A percentile compares a stretch with the other conserved stretches of the same genome.
Conservation (phyloP, 805 yeast genomes). For the Cyberlindnera mrakii region DNA sequence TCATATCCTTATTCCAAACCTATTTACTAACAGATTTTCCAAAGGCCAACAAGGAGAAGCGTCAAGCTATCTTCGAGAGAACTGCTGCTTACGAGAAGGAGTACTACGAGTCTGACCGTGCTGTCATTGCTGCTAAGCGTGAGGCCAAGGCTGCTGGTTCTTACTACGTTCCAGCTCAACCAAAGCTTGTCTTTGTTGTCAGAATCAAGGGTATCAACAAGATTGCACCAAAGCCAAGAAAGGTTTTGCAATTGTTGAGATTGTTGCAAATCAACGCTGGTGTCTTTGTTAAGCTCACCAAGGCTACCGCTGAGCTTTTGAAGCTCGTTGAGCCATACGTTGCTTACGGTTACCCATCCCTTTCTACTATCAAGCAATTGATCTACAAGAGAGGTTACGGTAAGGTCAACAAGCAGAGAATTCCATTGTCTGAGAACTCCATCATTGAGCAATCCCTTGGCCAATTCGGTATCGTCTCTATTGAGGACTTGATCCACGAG, state of each 20-base stretch:
- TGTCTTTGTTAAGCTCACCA: constrained; percentile 91
- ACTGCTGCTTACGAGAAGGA: constrained; percentile 95
- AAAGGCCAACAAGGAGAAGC: constrained; percentile 45
- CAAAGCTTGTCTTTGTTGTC: constrained; percentile 89
- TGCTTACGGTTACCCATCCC: constrained; percentile 96
- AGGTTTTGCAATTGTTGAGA: constrained; percentile 91
- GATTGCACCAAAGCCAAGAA: constrained; percentile 99
- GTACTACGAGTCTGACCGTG: constrained; percentile 89
- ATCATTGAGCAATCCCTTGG: constrained; percentile 85
- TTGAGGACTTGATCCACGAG: constrained; percentile 95
- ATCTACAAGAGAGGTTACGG: constrained; percentile 98
- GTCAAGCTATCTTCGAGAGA: constrained; percentile 82
- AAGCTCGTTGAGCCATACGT: constrained; percentile 94
- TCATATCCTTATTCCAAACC: background rate
- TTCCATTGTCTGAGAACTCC: constrained; percentile 80
- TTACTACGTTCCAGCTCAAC: constrained; percentile 92
- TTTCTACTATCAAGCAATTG: constrained; percentile 86
- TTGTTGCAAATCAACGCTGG: constrained; percentile 91
- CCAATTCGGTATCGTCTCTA: constrained; percentile 85
- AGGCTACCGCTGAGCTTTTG: constrained; percentile 89
- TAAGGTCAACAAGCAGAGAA: constrained; percentile 94
- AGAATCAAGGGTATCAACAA: constrained; percentile 99
- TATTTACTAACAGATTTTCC: constrained; percentile 13
- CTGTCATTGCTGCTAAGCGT: constrained; percentile 80
- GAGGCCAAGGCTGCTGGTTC: constrained; percentile 92